Evolutionary conservation across 176 grass and related monocot genomes (phyloP).

Genomic region (Oryza punctata): DNA sequence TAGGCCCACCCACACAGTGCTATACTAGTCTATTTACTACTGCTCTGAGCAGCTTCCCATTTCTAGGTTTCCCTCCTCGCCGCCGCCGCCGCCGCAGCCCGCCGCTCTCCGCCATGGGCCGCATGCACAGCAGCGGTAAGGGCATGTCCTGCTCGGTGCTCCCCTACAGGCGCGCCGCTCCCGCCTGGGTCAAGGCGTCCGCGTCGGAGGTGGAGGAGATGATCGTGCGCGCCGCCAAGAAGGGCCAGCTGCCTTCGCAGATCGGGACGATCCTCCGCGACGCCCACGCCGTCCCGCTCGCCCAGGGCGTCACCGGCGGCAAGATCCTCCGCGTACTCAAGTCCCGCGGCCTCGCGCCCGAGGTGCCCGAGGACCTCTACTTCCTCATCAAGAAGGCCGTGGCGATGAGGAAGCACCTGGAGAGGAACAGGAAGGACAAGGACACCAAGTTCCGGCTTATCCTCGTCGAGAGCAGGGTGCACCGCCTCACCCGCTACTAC

Average conservation of each 20-base stretch:
- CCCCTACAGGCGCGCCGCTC: conserved; percentile 55
- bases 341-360: conserved; percentile 61
- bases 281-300: conserved; percentile 39
- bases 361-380: conserved; percentile 84
- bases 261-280: conserved; percentile 40
- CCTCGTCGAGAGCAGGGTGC: conserved; percentile 82
- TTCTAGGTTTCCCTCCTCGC: conserved; percentile 36
- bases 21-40: background rate
- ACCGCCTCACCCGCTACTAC: conserved; percentile 78
- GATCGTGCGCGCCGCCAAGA: conserved; percentile 49
- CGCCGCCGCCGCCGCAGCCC: conserved; percentile 19
- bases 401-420: conserved; percentile 82
- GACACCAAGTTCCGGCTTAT: conserved; percentile 84
- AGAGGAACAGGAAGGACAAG: conserved; percentile 79
- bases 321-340: conserved; percentile 85
- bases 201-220: conserved; percentile 35
- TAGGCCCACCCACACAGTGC: background rate
- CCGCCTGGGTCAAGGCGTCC: conserved; percentile 57
- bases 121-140: conserved; percentile 83
- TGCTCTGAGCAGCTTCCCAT: background rate
- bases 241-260: conserved; percentile 52
- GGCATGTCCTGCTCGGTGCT: conserved; percentile 74
- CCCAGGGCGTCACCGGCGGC: conserved; percentile 52
- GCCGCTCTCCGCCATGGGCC: conserved; percentile 61
- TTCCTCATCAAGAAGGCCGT: conserved; percentile 87